These are phyloP conservation scores for Rubus parviflorus DNA, from an alignment of 306 rosid species.

Conservation along the genomic window DNA sequence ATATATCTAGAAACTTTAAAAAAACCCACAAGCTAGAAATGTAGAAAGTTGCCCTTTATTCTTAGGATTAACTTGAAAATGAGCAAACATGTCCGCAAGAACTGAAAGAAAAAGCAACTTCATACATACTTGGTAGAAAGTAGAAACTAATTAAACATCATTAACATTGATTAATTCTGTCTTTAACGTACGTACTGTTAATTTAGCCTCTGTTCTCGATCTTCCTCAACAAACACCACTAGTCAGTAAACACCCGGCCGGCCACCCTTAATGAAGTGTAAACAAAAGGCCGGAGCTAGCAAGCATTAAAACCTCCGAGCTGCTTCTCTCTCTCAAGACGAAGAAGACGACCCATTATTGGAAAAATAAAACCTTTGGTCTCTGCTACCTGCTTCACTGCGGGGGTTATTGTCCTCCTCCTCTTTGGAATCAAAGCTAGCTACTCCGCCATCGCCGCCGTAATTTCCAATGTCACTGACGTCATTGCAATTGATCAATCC, in stretches of 20 bases:
- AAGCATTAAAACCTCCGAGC: background rate
- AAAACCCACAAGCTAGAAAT: background rate
- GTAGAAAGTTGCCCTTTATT: background rate
- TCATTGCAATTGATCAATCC: background rate
- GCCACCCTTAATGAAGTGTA: constrained; percentile 6
- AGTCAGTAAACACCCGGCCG: constrained; percentile 5
- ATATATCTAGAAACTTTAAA: background rate
- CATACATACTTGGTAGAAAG: background rate
- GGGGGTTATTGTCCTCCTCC: constrained; percentile 8
- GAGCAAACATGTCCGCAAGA: constrained; percentile 13
- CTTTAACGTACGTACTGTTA: background rate
- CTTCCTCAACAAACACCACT: background rate
- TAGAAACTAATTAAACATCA: background rate
- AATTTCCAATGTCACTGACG: too few species aligned
- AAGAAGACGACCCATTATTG: constrained; percentile 46
- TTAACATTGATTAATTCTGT: background rate
- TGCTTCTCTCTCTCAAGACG: constrained; percentile 19
- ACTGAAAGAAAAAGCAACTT: constrained; percentile 8
- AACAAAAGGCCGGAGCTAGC: background rate
- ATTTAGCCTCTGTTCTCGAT: background rate
- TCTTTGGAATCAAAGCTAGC: constrained; percentile 18
- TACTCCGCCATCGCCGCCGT: background rate
- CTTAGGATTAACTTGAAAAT: background rate
- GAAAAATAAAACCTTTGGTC: constrained; percentile 43
- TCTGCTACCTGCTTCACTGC: constrained; percentile 35